phyloP scores from a whole-genome alignment of 1,284 basidiomycete genomes.

The Heliocybe sulcata region DNA sequence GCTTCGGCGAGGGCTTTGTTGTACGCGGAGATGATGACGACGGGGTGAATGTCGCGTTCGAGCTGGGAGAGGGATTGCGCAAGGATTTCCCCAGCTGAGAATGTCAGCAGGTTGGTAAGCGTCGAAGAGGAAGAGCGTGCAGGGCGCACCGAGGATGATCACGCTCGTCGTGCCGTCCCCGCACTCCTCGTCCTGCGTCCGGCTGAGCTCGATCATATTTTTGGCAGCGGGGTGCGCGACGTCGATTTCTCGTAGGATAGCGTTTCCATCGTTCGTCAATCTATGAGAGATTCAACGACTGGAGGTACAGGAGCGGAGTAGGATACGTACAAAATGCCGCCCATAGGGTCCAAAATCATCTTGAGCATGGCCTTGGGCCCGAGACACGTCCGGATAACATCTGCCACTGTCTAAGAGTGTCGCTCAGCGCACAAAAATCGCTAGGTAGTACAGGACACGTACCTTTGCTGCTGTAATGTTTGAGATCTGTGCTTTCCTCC shows the following conservation, averaged over 20 bases:
- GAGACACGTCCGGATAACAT: constrained; percentile 97
- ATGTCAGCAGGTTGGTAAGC: background rate
- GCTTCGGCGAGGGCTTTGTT: constrained; percentile 93
- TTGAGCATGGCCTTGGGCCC: constrained; percentile 99
- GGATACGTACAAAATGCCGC: constrained; percentile 78
- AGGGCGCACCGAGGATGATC: constrained; percentile 81
- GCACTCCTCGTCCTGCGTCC: constrained; percentile 98
- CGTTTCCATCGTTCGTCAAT: constrained; percentile 96
- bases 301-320: background rate
- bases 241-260: constrained; percentile 95
- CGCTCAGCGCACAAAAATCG: constrained; percentile 5
- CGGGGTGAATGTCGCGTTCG: constrained; percentile 95
- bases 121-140: background rate
- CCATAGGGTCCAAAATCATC: constrained; percentile 99
- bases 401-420: constrained; percentile 78
- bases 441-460: constrained; percentile 12
- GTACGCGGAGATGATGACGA: constrained; percentile 97
- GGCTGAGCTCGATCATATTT: constrained; percentile 97
- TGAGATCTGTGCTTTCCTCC: constrained; percentile 93
- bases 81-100: constrained; percentile 93
- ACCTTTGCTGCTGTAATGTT: constrained; percentile 98
- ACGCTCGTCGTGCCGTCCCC: constrained; percentile 98
- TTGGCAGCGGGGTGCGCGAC: constrained; percentile 98
- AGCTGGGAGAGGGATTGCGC: constrained; percentile 90
- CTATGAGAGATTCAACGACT: constrained; percentile 29